Percentiles rank a stretch among this genome's conserved stretches.
Conservation (phyloP, 208 protist genomes). For the Jaenimonas drosophilae region DNA sequence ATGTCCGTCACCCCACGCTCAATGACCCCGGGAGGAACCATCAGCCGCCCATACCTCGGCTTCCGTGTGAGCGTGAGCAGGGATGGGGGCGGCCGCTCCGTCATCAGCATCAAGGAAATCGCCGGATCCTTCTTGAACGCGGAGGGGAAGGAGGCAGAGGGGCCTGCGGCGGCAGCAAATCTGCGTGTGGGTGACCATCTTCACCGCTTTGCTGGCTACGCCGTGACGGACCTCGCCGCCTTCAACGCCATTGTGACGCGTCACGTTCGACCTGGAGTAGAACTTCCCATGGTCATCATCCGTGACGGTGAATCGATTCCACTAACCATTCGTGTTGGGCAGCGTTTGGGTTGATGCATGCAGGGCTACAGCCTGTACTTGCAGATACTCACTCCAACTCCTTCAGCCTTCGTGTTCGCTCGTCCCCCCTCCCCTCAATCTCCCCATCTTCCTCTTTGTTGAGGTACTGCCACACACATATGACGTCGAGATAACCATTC, state of each 20-base stretch:
- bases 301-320: conserved; percentile 18
- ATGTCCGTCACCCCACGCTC: not conserved
- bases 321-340: conserved; percentile 13
- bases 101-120: conserved; percentile 48
- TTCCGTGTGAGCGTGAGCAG: conserved; percentile 52
- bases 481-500: no score
- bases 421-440: no score
- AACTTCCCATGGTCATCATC: conserved; percentile 44
- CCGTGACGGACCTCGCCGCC: conserved; percentile 74
- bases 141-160: conserved; percentile 17
- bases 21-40: conserved; percentile 5
- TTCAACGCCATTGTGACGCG: conserved; percentile 77
- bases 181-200: conserved; percentile 57
- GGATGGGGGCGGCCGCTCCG: conserved; percentile 7
- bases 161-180: conserved; percentile 49
- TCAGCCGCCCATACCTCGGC: conserved; percentile 47
- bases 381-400: no score
- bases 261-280: conserved; percentile 34
- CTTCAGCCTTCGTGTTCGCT: no score
- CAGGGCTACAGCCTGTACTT: no score
- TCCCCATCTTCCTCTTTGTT: no score
- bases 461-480: no score
- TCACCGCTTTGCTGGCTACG: conserved; percentile 71
- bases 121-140: conserved; percentile 27
- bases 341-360: not conserved